Conservation (phyloP, 495 filamentous ascomycete species). For the Penicillium psychrofluorescens region DNA sequence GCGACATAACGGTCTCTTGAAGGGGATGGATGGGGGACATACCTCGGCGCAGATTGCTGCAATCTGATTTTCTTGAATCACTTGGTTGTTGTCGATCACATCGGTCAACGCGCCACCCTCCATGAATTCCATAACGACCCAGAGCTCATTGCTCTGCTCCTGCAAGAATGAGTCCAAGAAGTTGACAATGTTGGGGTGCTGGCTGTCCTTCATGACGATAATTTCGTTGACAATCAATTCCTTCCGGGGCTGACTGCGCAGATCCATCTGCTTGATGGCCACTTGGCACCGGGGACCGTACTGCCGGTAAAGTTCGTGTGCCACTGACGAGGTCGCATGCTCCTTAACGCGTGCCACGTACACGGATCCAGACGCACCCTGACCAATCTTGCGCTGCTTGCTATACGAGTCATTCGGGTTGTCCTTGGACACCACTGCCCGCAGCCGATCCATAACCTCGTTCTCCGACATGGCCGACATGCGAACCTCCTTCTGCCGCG, state of each 20-base stretch:
- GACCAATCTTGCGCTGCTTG: constrained; percentile 99
- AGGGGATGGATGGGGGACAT: constrained; percentile 11
- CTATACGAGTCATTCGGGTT: constrained; percentile 88
- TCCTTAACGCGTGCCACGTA: constrained; percentile 94
- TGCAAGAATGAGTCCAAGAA: constrained; percentile 95
- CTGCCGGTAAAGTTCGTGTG: constrained; percentile 57
- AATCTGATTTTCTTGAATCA: constrained; percentile 92
- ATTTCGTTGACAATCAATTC: constrained; percentile 99
- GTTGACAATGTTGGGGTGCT: constrained; percentile 97
- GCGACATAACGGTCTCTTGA: not conserved
- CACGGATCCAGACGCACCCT: constrained; percentile 94
- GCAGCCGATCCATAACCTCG: constrained; percentile 92
- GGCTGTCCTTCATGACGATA: constrained; percentile 98
- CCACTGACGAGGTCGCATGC: constrained; percentile 55
- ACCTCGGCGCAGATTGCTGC: constrained; percentile 96
- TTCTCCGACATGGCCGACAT: constrained; percentile 97
- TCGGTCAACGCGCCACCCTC: constrained; percentile 96
- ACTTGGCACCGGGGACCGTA: constrained; percentile 74
- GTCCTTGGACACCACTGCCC: constrained; percentile 86
- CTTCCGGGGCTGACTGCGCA: constrained; percentile 93
- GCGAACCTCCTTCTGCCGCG: constrained; percentile 80
- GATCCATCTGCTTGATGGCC: constrained; percentile 99
- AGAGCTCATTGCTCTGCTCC: constrained; percentile 85
- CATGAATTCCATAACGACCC: constrained; percentile 99
- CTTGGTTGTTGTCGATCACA: constrained; percentile 93